These are phyloP conservation scores for Fusarium coffeatum DNA, from an alignment of 2,329 filamentous ascomycete species.

Conservation along the genomic window DNA sequence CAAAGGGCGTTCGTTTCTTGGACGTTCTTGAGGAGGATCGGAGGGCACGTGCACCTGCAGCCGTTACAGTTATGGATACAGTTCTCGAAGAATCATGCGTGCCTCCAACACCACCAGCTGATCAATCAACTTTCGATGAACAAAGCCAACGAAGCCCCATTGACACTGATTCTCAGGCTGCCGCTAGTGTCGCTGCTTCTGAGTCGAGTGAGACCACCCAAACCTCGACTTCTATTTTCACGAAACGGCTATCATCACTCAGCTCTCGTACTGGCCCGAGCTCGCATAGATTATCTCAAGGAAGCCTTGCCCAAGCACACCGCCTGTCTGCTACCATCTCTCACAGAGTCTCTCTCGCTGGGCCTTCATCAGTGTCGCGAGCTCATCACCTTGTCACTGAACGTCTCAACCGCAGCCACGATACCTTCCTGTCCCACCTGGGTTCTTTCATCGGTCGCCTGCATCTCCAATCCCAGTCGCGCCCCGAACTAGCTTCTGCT, in stretches of 20 bases:
- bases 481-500: conserved; percentile 82
- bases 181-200: conserved; percentile 51
- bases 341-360: conserved; percentile 82
- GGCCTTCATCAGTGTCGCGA: conserved; percentile 70
- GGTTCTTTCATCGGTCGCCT: conserved; percentile 92
- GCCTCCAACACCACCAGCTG: conserved; percentile 72
- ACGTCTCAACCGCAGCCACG: conserved; percentile 81
- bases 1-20: conserved; percentile 86
- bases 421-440: conserved; percentile 88
- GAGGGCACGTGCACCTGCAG: conserved; percentile 60
- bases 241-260: conserved; percentile 61
- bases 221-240: conserved; percentile 51
- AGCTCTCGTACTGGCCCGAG: conserved; percentile 50
- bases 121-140: conserved; percentile 63
- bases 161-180: conserved; percentile 57
- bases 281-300: conserved; percentile 54
- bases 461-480: conserved; percentile 91
- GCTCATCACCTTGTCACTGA: conserved; percentile 84
- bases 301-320: conserved; percentile 53
- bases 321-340: conserved; percentile 68
- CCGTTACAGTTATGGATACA: conserved; percentile 70
- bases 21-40: conserved; percentile 81
- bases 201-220: conserved; percentile 54
- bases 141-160: conserved; percentile 47
- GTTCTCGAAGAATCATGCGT: conserved; percentile 68